phyloP scores from a whole-genome alignment of 2,329 filamentous ascomycete genomes.

The Fusarium proliferatum region DNA sequence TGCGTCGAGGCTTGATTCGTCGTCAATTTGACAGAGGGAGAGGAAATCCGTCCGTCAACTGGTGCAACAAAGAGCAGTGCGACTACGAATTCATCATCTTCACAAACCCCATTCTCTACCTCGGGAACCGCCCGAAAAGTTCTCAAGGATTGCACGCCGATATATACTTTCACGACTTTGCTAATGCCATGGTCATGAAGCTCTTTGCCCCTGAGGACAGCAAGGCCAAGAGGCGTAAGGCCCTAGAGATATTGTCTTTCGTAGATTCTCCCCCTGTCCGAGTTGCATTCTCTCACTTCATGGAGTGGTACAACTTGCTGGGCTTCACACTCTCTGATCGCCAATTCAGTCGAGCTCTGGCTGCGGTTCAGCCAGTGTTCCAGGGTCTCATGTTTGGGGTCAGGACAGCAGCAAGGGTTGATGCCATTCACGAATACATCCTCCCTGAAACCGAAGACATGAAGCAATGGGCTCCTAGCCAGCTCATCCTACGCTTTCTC shows the following conservation, averaged over 20 bases:
- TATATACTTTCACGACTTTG: slow-evolving; percentile 37
- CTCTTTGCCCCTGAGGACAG: slow-evolving; percentile 15
- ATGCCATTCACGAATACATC: slow-evolving; percentile 26
- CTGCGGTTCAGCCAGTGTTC: slow-evolving; percentile 18
- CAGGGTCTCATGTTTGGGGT: slow-evolving; percentile 33
- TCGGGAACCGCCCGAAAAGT: slow-evolving; percentile 13
- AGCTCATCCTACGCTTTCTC: slow-evolving; percentile 42
- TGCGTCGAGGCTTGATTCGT: slow-evolving; percentile 25
- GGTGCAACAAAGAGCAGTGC: slow-evolving; percentile 37
- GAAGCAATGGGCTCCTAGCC: slow-evolving; percentile 9
- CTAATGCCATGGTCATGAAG: slow-evolving; percentile 13
- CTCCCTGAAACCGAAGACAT: not conserved
- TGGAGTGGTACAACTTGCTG: not conserved
- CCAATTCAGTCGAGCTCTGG: slow-evolving; percentile 14
- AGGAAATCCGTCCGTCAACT: slow-evolving; percentile 19
- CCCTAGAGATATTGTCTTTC: slow-evolving; percentile 37
- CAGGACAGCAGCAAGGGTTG: slow-evolving; percentile 5
- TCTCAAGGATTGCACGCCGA: slow-evolving; percentile 6
- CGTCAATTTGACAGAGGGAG: slow-evolving; percentile 38
- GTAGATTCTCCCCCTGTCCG: slow-evolving; percentile 42
- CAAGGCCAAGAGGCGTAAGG: slow-evolving; percentile 21
- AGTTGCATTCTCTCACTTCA: slow-evolving; percentile 39
- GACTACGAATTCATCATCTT: slow-evolving; percentile 14
- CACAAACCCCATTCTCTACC: slow-evolving; percentile 9
- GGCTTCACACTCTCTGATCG: not conserved